phyloP scores from a whole-genome alignment of 164 flowering plant species.

The Cinnamomum chago region DNA sequence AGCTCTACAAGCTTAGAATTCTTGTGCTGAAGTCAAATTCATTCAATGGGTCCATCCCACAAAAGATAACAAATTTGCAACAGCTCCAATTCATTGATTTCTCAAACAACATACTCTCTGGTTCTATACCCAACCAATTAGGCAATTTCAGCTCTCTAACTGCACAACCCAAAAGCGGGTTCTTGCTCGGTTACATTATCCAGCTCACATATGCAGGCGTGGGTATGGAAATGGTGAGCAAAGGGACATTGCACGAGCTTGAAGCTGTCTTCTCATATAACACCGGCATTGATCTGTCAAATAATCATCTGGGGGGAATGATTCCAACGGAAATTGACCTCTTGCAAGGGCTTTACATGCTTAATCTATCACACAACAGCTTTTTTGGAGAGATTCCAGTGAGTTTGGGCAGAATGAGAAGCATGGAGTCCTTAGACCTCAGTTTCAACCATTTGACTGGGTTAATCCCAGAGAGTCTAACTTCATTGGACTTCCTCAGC shows the following conservation, averaged over 20 bases:
- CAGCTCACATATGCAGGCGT: constrained; percentile 7
- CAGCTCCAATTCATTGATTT: constrained; percentile 17
- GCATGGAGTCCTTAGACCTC: constrained; percentile 17
- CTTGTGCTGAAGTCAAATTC: constrained; percentile 19
- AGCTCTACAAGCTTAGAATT: constrained; percentile 14
- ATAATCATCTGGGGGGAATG: constrained; percentile 11
- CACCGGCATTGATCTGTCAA: constrained; percentile 19
- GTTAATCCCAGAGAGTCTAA: constrained; percentile 9
- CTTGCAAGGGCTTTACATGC: constrained; percentile 13
- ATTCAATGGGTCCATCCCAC: neutral
- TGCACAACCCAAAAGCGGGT: neutral
- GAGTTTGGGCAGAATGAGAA: constrained; percentile 12
- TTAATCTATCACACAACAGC: constrained; percentile 18
- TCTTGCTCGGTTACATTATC: constrained; percentile 10
- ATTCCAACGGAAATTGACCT: constrained; percentile 17
- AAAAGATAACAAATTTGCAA: neutral
- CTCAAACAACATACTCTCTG: constrained; percentile 14
- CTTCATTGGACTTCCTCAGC: constrained; percentile 14
- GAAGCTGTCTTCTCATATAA: neutral
- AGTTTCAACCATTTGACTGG: constrained; percentile 17
- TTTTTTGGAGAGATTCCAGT: constrained; percentile 15
- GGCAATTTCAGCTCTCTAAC: constrained; percentile 8
- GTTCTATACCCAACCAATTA: constrained; percentile 11
- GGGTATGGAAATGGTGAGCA: constrained; percentile 10
- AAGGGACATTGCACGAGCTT: constrained; percentile 2